A percentile compares a stretch with the other conserved stretches of the same genome.
These are phyloP conservation scores for Ophiosphaerella herpotricha DNA, from an alignment of 2,329 filamentous ascomycete species.

Conservation along the genomic window DNA sequence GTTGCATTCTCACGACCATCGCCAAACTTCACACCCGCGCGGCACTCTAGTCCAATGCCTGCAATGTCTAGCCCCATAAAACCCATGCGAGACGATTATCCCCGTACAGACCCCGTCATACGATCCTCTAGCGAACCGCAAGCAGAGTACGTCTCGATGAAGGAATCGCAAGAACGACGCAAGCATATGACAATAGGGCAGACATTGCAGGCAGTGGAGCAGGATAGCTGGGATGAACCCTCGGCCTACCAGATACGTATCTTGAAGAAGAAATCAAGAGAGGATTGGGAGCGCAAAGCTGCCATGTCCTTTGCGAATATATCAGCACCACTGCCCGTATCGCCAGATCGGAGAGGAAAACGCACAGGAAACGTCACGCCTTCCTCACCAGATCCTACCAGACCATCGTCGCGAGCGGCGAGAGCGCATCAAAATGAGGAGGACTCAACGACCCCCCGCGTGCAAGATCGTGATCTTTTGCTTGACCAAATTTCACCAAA, in stretches of 20 bases:
- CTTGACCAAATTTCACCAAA: conserved; percentile 41
- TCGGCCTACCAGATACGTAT: conserved; percentile 21
- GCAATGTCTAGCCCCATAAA: conserved; percentile 48
- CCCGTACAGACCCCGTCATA: conserved; percentile 26
- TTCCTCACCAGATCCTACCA: conserved; percentile 31
- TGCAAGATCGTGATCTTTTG: conserved; percentile 26
- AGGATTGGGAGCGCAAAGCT: conserved; percentile 28
- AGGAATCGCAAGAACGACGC: conserved; percentile 50
- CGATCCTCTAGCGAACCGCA: conserved; percentile 48
- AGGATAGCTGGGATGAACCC: conserved; percentile 40
- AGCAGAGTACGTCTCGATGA: conserved; percentile 50
- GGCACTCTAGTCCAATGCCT: conserved; percentile 44
- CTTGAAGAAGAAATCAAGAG: conserved; percentile 24
- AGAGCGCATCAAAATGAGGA: conserved; percentile 22
- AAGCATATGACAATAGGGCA: conserved; percentile 24
- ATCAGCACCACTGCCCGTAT: conserved; percentile 28
- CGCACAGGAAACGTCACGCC: conserved; percentile 20
- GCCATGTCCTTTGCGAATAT: conserved; percentile 31
- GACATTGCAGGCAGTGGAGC: conserved; percentile 11
- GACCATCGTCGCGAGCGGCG: conserved; percentile 3
- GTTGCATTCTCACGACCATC: conserved; percentile 52
- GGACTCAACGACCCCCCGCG: conserved; percentile 25
- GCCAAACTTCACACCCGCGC: conserved; percentile 46
- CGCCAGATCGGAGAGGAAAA: conserved; percentile 15
- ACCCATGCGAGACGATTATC: conserved; percentile 17